Percentiles rank a stretch among this genome's conserved stretches.
Conservation (phyloP, 1,284 basidiomycete species). For the Malassezia yamatoensis region DNA sequence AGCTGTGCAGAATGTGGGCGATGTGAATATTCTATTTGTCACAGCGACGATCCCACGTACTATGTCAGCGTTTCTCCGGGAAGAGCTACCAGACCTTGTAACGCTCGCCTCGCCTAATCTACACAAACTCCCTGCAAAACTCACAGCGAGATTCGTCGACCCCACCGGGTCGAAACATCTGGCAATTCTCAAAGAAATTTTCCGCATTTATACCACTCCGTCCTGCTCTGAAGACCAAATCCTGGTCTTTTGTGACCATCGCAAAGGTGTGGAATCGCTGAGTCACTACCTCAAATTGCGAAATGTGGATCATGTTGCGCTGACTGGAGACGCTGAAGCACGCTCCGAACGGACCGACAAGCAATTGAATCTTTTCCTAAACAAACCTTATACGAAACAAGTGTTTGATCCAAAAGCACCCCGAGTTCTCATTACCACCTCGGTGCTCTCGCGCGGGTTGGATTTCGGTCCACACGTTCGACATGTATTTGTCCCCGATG, state of each 20-base stretch:
- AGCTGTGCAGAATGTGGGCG: background rate
- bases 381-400: background rate
- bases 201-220: conserved; percentile 65
- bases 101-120: conserved; percentile 68
- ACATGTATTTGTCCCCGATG: conserved; percentile 23
- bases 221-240: conserved; percentile 53
- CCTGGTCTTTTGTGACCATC: conserved; percentile 70
- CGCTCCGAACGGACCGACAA: conserved; percentile 10
- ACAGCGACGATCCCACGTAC: conserved; percentile 75
- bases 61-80: conserved; percentile 59
- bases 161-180: conserved; percentile 64
- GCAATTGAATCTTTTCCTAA: conserved; percentile 15
- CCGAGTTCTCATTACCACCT: conserved; percentile 72
- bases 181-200: conserved; percentile 65
- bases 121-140: conserved; percentile 62
- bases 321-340: conserved; percentile 13
- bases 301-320: conserved; percentile 52
- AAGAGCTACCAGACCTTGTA: conserved; percentile 56
- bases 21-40: conserved; percentile 56
- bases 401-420: conserved; percentile 1
- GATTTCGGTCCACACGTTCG: conserved; percentile 61
- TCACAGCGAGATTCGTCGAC: conserved; percentile 62
- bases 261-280: conserved; percentile 58
- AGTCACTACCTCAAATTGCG: conserved; percentile 56
- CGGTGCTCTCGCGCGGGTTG: conserved; percentile 75